A percentile compares a stretch with the other conserved stretches of the same genome.
Conservation (phyloP, 1,139 yeast genomes). For the Candida glucosophila region DNA sequence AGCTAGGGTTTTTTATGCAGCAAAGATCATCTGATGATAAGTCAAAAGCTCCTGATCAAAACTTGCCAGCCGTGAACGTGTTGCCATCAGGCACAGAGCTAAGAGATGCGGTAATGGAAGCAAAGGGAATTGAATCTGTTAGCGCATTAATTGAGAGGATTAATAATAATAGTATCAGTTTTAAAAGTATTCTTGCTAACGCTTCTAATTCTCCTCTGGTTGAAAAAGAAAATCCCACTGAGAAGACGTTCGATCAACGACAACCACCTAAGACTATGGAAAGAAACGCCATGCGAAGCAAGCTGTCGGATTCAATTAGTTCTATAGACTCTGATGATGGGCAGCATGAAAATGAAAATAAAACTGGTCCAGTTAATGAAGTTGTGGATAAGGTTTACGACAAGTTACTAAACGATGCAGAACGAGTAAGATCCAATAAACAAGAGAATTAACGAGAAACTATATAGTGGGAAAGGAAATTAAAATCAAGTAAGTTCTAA, state of each 20-base stretch:
- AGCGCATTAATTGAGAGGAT: slow-evolving; percentile 63
- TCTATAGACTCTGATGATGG: slow-evolving; percentile 24
- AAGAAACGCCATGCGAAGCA: slow-evolving; percentile 3
- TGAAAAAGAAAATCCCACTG: slow-evolving; percentile 1
- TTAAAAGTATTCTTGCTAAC: slow-evolving; percentile 43
- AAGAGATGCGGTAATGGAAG: slow-evolving; percentile 67
- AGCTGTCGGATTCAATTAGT: slow-evolving; percentile 18
- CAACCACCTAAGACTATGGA: slow-evolving; percentile 2
- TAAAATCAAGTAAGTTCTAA: no score
- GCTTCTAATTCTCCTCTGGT: slow-evolving; percentile 2
- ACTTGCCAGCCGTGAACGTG: slow-evolving; percentile 26
- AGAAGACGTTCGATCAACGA: not conserved
- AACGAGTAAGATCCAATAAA: slow-evolving; percentile 48
- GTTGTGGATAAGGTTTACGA: slow-evolving; percentile 64
- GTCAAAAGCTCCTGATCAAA: slow-evolving; percentile 3
- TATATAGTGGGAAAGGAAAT: no score
- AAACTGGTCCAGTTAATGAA: slow-evolving; percentile 18
- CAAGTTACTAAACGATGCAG: slow-evolving; percentile 57
- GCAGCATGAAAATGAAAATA: slow-evolving; percentile 2
- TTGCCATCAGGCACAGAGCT: slow-evolving; percentile 72
- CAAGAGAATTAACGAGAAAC: slow-evolving; percentile 6
- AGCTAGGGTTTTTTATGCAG: slow-evolving; percentile 73
- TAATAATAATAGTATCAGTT: slow-evolving; percentile 40
- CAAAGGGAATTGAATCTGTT: slow-evolving; percentile 69
- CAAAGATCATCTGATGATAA: slow-evolving; percentile 21